Evolutionary conservation across 2,329 filamentous ascomycete genomes (phyloP).

Genomic region (Teratosphaeria nubilosa): DNA sequence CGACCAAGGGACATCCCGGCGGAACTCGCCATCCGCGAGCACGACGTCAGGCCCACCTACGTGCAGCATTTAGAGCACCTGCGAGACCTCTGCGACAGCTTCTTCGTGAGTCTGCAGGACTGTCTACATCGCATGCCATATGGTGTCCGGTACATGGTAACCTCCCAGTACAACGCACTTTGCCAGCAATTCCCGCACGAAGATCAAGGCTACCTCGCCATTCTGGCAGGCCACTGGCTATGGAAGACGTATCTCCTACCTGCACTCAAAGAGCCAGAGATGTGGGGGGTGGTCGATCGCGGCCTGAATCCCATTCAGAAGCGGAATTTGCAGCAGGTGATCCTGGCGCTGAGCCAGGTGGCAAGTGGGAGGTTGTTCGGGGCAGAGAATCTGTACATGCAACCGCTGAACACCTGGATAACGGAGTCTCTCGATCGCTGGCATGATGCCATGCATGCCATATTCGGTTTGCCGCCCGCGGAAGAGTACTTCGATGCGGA

Average conservation of each 20-base stretch:
- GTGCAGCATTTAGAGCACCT: slow-evolving; percentile 91
- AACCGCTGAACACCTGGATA: slow-evolving; percentile 87
- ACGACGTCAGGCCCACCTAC: slow-evolving; percentile 83
- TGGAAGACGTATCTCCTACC: slow-evolving; percentile 93
- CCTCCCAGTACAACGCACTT: slow-evolving; percentile 74
- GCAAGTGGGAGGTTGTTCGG: slow-evolving; percentile 83
- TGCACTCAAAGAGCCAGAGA: slow-evolving; percentile 79
- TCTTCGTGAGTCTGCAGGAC: slow-evolving; percentile 73
- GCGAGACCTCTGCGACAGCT: slow-evolving; percentile 86
- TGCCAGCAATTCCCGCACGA: slow-evolving; percentile 70
- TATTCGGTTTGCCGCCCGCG: slow-evolving; percentile 73
- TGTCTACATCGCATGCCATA: slow-evolving; percentile 82
- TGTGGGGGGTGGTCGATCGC: slow-evolving; percentile 84
- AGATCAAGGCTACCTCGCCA: slow-evolving; percentile 64
- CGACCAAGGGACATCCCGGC: slow-evolving; percentile 76
- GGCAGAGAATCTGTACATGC: slow-evolving; percentile 87
- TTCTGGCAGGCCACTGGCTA: slow-evolving; percentile 80
- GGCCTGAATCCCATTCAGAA: slow-evolving; percentile 84
- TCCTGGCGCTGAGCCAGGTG: slow-evolving; percentile 83
- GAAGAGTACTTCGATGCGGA: slow-evolving; percentile 96
- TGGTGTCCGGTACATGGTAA: slow-evolving; percentile 76
- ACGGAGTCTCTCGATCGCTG: slow-evolving; percentile 74
- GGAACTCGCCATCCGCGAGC: slow-evolving; percentile 90
- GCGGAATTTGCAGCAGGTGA: slow-evolving; percentile 79
- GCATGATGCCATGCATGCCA: slow-evolving; percentile 59